Percentiles rank a stretch among this genome's conserved stretches.
phyloP scores from a whole-genome alignment of 495 filamentous ascomycete genomes.

The Aspergillus egyptiacus region DNA sequence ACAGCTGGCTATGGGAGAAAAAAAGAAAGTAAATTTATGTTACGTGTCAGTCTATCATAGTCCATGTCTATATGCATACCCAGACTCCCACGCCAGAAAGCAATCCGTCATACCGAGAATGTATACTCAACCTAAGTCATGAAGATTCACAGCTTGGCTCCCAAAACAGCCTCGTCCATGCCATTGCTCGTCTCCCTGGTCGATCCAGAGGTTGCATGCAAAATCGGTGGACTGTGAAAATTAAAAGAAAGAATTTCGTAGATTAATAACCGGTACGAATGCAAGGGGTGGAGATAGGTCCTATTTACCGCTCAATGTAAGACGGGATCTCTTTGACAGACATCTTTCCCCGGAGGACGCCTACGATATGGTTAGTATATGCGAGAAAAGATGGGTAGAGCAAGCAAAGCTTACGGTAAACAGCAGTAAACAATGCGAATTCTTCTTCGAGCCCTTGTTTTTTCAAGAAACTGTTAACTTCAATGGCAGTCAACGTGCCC shows the following conservation, averaged over 20 bases:
- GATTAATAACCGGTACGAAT: constrained; percentile 30
- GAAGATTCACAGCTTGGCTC: constrained; percentile 17
- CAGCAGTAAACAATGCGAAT: constrained; percentile 87
- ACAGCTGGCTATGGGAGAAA: background rate
- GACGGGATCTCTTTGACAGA: constrained; percentile 39
- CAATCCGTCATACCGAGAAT: background rate
- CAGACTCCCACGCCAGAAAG: background rate
- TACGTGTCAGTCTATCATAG: constrained; percentile 8
- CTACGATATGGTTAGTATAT: constrained; percentile 15
- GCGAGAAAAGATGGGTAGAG: background rate
- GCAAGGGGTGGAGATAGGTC: constrained; percentile 16
- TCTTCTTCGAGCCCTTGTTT: constrained; percentile 67
- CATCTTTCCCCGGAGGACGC: constrained; percentile 39
- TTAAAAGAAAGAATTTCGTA: constrained; percentile 16
- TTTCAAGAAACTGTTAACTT: constrained; percentile 85
- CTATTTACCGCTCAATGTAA: constrained; percentile 41
- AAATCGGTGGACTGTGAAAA: constrained; percentile 19
- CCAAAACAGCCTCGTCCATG: constrained; percentile 8
- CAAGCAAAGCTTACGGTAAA: constrained; percentile 47
- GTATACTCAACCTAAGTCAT: too few relatives aligned
- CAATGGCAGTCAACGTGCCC: constrained; percentile 82
- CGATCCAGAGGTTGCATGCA: constrained; percentile 6
- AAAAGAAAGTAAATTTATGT: background rate
- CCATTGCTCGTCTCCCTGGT: constrained; percentile 12
- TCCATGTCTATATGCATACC: constrained; percentile 5